Base-by-base conservation (phyloP, 306 rosid genomes). In the Adenanthera pavonina region DNA sequence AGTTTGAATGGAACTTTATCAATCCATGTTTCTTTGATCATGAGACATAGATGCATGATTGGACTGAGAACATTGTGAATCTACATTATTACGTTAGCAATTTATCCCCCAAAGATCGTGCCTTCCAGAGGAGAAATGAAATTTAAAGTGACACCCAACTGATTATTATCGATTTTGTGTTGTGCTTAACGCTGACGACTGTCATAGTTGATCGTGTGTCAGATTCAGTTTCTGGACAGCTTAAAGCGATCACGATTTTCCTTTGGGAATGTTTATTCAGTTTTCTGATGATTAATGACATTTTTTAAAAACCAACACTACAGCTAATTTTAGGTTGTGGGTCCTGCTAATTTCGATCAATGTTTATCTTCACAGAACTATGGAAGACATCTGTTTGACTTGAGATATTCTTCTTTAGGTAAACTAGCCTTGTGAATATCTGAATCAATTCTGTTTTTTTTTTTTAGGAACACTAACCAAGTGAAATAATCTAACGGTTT, bases 21-120 rank as follows among this genome's bases (percentile, higher is more conserved):
- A 35, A 30, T 52, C 7, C 56, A 3, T 61, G 19, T 59, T 77
- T 62, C 36, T 47, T 77, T 62, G 13, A 46, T 62, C 38, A 34
- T 25, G 40, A 62, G 20, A 10, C 35, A 35, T 33, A 17, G 36
- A 62, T 17, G 80, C 72, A n/a, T 46, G n/a, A 60, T 36, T 25
- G 59, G 20, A 25, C 69, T 60, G 10, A 75, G 41, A 72, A 16
- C 33, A 16, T 73, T 52, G 34, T 34, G n/a, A 73, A 73, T 73
- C 35, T 33, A 54, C 65, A 73, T 73, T 3, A 9, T 51, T 56
- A 56, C 61, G 41, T 10, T 19, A 11, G 35, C 10, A 2, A 43
- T 68, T 68, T 2, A 17, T 68, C 38, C 38, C 16, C n/a, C 38
- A 4, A 57, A 5, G 75, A 46, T 70, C 57, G 75, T 20, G 38